These are phyloP conservation scores for Thymus quinquecostatus DNA, from an alignment of 257 asterid genomes.

Conservation along the genomic window DNA sequence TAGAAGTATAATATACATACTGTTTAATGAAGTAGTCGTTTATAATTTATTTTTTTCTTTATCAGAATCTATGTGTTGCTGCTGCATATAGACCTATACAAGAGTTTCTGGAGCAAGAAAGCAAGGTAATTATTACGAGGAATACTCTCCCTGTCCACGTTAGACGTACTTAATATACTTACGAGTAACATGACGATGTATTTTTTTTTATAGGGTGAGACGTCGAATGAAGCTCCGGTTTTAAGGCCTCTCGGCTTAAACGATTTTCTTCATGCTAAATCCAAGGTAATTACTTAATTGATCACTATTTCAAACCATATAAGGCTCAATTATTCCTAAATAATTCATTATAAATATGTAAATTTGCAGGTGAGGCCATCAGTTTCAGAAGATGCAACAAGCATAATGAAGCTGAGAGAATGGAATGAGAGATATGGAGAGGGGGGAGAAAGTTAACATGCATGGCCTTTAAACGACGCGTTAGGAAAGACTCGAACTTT, in stretches of 20 bases:
- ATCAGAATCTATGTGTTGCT: background rate
- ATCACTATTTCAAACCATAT: too few species aligned
- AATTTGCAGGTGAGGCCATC: slow-evolving; percentile 48
- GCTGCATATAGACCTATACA: background rate
- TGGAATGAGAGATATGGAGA: slow-evolving; percentile 84
- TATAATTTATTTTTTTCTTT: too few species aligned
- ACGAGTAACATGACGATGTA: background rate
- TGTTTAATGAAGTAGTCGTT: too few species aligned
- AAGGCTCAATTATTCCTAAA: too few species aligned
- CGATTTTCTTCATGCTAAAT: slow-evolving; percentile 64
- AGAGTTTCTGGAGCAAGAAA: background rate
- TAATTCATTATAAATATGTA: slow-evolving; percentile 24
- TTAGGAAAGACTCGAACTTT: too few species aligned
- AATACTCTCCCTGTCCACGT: too few species aligned
- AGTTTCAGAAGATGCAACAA: slow-evolving; percentile 63
- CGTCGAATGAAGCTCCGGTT: slow-evolving; percentile 34
- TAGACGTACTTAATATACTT: too few species aligned
- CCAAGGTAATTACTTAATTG: slow-evolving; percentile 45
- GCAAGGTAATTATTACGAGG: background rate
- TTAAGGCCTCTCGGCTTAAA: slow-evolving; percentile 54
- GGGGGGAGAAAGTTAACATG: slow-evolving; percentile 36
- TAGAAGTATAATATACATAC: too few species aligned
- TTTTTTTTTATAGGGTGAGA: slow-evolving; percentile 39
- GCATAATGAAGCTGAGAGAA: slow-evolving; percentile 68
- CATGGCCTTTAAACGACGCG: too few species aligned